These are phyloP conservation scores for Colletotrichum limetticola DNA, from an alignment of 2,329 filamentous ascomycete species.

Conservation along the genomic window DNA sequence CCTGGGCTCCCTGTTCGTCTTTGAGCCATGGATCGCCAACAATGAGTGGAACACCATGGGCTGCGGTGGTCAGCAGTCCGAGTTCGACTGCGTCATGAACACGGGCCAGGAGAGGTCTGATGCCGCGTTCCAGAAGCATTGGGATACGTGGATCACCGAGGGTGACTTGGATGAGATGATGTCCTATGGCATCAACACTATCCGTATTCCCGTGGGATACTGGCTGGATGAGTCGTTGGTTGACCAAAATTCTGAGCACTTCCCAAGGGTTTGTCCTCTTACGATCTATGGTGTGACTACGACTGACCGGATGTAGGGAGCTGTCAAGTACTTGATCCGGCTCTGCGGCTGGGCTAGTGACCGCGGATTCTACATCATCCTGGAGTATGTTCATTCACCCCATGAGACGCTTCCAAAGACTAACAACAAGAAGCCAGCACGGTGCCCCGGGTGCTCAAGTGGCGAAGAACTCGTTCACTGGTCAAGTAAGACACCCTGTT, in stretches of 20 bases:
- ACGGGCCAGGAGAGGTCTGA: slow-evolving; percentile 59
- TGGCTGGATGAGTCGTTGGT: slow-evolving; percentile 64
- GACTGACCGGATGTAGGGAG: slow-evolving; percentile 46
- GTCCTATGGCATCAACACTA: slow-evolving; percentile 61
- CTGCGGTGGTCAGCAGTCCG: slow-evolving; percentile 55
- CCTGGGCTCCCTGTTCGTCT: slow-evolving; percentile 61
- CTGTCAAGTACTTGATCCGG: slow-evolving; percentile 55
- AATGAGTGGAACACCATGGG: slow-evolving; percentile 59
- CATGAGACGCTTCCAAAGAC: background rate
- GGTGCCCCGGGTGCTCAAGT: slow-evolving; percentile 62
- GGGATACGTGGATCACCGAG: slow-evolving; percentile 60
- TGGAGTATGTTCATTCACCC: slow-evolving; percentile 46
- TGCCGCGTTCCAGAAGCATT: slow-evolving; percentile 59
- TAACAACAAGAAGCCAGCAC: slow-evolving; percentile 47
- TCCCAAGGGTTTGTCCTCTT: slow-evolving; percentile 46
- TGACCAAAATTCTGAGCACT: slow-evolving; percentile 57
- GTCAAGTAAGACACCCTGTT: slow-evolving; percentile 42
- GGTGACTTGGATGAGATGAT: slow-evolving; percentile 60
- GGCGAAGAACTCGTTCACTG: slow-evolving; percentile 57
- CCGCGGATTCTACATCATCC: slow-evolving; percentile 62
- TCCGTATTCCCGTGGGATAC: slow-evolving; percentile 66
- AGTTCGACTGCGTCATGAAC: slow-evolving; percentile 64
- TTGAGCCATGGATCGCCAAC: slow-evolving; percentile 64
- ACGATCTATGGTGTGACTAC: fast-evolving
- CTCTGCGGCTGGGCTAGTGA: slow-evolving; percentile 60